Percentiles rank a stretch among this genome's conserved stretches.
Conservation (phyloP, 805 yeast genomes). For the Naumovozyma castellii region DNA sequence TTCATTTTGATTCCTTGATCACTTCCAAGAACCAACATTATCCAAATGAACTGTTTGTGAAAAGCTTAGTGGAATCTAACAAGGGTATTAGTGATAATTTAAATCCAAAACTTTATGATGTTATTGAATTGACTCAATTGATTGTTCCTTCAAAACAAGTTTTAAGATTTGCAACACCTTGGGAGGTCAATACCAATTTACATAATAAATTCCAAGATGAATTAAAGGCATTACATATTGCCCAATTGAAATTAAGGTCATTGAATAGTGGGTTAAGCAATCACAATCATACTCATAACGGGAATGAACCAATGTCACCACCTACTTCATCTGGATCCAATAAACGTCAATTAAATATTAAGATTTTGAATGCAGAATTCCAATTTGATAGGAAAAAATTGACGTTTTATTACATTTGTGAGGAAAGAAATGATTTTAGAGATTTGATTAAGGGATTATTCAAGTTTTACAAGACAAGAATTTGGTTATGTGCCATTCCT, state of each 20-base stretch:
- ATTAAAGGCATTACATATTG: slow-evolving; percentile 59
- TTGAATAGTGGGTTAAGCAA: slow-evolving; percentile 16
- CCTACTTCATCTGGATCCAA: slow-evolving; percentile 8
- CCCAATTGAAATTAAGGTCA: slow-evolving; percentile 43
- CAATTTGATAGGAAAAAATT: slow-evolving; percentile 74
- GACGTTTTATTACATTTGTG: slow-evolving; percentile 59
- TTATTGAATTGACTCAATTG: slow-evolving; percentile 38
- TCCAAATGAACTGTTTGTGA: slow-evolving; percentile 20
- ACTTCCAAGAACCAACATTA: slow-evolving; percentile 26
- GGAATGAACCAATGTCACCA: slow-evolving; percentile 11
- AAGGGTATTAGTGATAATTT: slow-evolving; percentile 20
- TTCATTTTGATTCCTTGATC: slow-evolving; percentile 39
- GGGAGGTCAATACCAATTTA: slow-evolving; percentile 50
- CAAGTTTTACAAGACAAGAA: slow-evolving; percentile 68
- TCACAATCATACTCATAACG: slow-evolving; percentile 13
- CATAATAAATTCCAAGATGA: slow-evolving; percentile 63
- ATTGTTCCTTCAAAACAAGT: slow-evolving; percentile 74
- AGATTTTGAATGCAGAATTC: slow-evolving; percentile 66
- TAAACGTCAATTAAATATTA: slow-evolving; percentile 37
- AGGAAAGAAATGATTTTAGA: slow-evolving; percentile 63
- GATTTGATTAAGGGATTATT: slow-evolving; percentile 65
- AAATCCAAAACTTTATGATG: slow-evolving; percentile 32
- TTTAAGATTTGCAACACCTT: slow-evolving; percentile 63
- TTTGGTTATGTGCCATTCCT: slow-evolving; percentile 73
- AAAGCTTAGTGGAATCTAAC: slow-evolving; percentile 21